Percentiles rank a stretch among this genome's conserved stretches.
Evolutionary conservation across 129 eudicot genomes (phyloP).

Genomic region (Cynara cardunculus): DNA sequence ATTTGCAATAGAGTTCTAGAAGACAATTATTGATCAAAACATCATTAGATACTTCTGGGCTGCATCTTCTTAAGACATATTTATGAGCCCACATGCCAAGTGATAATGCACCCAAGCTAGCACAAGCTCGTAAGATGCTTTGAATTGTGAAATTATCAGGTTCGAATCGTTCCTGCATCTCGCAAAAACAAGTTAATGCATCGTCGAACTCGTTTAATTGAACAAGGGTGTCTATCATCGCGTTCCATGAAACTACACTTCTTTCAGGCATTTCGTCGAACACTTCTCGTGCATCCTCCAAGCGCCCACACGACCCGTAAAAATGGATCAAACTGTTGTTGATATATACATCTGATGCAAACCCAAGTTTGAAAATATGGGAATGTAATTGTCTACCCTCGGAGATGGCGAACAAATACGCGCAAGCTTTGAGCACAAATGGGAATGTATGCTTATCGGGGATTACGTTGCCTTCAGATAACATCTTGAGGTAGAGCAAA

Average conservation of each 20-base stretch:
- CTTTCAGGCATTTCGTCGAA: slow-evolving; percentile 71
- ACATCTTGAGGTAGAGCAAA: slow-evolving; percentile 37
- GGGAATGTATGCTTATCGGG: slow-evolving; percentile 90
- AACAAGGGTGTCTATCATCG: slow-evolving; percentile 70
- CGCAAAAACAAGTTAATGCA: slow-evolving; percentile 46
- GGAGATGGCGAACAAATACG: slow-evolving; percentile 49
- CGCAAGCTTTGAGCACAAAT: slow-evolving; percentile 73
- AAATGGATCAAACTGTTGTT: slow-evolving; percentile 82
- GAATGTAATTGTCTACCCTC: slow-evolving; percentile 65
- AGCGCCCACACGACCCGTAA: slow-evolving; percentile 65
- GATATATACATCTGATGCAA: slow-evolving; percentile 55
- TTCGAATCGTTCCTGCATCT: slow-evolving; percentile 49
- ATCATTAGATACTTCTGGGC: slow-evolving; percentile 21
- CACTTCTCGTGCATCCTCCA: slow-evolving; percentile 52
- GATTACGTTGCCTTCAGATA: slow-evolving; percentile 22
- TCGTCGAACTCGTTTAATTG: slow-evolving; percentile 64
- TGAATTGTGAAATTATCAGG: slow-evolving; percentile 69
- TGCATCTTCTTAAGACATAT: slow-evolving; percentile 41
- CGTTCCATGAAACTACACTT: slow-evolving; percentile 78
- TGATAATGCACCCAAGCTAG: slow-evolving; percentile 71
- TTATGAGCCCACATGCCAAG: slow-evolving; percentile 92
- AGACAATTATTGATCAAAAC: slow-evolving; percentile 55
- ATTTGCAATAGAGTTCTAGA: slow-evolving; percentile 75
- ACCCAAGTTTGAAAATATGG: slow-evolving; percentile 60
- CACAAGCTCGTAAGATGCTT: slow-evolving; percentile 68